A percentile compares a stretch with the other conserved stretches of the same genome.
phyloP scores from a whole-genome alignment of 805 yeast genomes.

The Starmerella vaccinii region DNA sequence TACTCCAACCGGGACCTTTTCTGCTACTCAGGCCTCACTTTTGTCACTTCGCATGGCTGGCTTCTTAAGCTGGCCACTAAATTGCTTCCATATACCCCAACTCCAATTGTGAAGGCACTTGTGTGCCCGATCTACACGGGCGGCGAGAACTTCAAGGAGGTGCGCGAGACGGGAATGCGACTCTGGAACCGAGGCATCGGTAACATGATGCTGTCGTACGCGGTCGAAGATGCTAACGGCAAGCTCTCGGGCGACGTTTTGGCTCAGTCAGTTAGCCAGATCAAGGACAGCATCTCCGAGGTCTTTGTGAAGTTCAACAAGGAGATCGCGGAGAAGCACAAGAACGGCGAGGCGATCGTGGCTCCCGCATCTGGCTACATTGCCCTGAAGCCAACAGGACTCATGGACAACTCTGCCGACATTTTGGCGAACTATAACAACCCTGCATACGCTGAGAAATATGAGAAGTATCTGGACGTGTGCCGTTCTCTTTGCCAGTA shows the following conservation, averaged over 20 bases:
- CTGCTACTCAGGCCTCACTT: slow-evolving; percentile 28
- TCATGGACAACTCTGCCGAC: slow-evolving; percentile 64
- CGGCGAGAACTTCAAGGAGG: slow-evolving; percentile 67
- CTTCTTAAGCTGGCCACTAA: slow-evolving; percentile 29
- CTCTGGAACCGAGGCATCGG: slow-evolving; percentile 66
- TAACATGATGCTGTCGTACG: slow-evolving; percentile 90
- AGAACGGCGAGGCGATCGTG: slow-evolving; percentile 39
- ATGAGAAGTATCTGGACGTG: slow-evolving; percentile 52
- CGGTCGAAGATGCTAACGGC: slow-evolving; percentile 89
- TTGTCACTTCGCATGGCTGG: slow-evolving; percentile 30
- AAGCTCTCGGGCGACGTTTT: slow-evolving; percentile 36
- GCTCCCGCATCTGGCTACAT: slow-evolving; percentile 82
- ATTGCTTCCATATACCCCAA: slow-evolving; percentile 41
- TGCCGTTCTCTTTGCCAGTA: slow-evolving; percentile 55
- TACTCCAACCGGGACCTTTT: slow-evolving; percentile 25
- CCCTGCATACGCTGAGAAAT: slow-evolving; percentile 42
- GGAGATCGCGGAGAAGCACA: slow-evolving; percentile 25
- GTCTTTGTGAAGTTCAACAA: slow-evolving; percentile 53
- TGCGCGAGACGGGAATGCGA: slow-evolving; percentile 56
- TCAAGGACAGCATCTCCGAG: slow-evolving; percentile 51
- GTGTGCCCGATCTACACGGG: slow-evolving; percentile 85
- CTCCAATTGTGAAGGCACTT: slow-evolving; percentile 54
- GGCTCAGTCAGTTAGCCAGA: slow-evolving; percentile 29
- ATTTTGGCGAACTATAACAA: slow-evolving; percentile 53
- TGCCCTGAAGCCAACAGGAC: slow-evolving; percentile 88